A percentile compares a stretch with the other conserved stretches of the same genome.
These are phyloP conservation scores for Colletotrichum kahawae DNA, from an alignment of 2,329 filamentous ascomycete species.

Conservation along the genomic window DNA sequence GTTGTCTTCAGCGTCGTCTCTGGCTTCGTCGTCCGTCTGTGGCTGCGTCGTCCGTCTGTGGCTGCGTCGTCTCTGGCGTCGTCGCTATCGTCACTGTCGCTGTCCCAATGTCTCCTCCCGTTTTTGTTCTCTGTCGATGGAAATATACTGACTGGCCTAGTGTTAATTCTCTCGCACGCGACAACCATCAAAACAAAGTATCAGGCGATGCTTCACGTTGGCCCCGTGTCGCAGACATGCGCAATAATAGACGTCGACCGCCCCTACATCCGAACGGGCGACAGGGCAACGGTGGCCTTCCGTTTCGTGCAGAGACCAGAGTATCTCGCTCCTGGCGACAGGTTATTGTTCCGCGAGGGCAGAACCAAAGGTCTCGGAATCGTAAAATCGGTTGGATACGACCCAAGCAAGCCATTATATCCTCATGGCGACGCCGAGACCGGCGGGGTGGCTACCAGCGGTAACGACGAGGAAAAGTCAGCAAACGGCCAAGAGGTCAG, in stretches of 20 bases:
- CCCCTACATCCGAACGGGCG: slow-evolving; percentile 92
- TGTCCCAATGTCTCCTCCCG: neutral
- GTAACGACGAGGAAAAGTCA: neutral
- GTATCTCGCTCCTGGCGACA: slow-evolving; percentile 86
- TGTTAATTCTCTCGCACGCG: slow-evolving; percentile 92
- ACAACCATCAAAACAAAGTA: slow-evolving; percentile 98
- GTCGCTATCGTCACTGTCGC: accelerated
- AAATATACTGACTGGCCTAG: slow-evolving; percentile 41
- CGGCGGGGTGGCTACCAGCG: neutral
- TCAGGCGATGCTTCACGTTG: slow-evolving; percentile 97
- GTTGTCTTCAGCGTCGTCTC: too few species aligned
- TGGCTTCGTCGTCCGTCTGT: neutral
- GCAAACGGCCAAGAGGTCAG: slow-evolving; percentile 8
- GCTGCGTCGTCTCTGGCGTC: neutral
- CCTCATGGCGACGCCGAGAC: slow-evolving; percentile 5
- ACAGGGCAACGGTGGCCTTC: slow-evolving; percentile 93
- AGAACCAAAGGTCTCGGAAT: slow-evolving; percentile 95
- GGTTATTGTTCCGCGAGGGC: slow-evolving; percentile 91
- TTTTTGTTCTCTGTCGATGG: neutral
- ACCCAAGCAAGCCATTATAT: slow-evolving; percentile 59
- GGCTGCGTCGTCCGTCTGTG: neutral
- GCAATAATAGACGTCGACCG: slow-evolving; percentile 97
- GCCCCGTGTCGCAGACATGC: slow-evolving; percentile 93
- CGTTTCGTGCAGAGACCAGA: slow-evolving; percentile 93
- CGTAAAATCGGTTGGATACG: slow-evolving; percentile 90